These are phyloP conservation scores for Aureobasidium sp. DNA, from an alignment of 2,329 filamentous ascomycete genomes.

Conservation along the genomic window DNA sequence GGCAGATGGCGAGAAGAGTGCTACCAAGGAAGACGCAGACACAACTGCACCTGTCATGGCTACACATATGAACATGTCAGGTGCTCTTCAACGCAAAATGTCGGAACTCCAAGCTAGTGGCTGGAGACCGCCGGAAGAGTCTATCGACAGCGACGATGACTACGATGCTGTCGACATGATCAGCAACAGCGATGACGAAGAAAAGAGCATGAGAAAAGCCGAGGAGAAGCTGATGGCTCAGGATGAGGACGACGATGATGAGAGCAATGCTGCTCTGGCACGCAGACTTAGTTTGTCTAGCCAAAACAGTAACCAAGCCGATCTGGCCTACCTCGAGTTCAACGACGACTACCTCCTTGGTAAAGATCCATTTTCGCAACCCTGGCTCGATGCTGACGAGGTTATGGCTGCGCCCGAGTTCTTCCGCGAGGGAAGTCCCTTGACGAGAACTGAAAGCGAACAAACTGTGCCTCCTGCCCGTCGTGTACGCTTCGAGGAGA, in stretches of 20 bases:
- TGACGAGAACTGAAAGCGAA: conserved; percentile 16
- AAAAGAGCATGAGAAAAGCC: conserved; percentile 19
- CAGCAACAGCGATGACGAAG: conserved; percentile 26
- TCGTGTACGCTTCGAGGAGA: conserved; percentile 30
- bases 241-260: conserved; percentile 21
- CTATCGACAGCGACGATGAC: conserved; percentile 21
- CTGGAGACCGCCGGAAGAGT: conserved; percentile 20
- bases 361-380: conserved; percentile 11
- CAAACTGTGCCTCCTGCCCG: conserved; percentile 24
- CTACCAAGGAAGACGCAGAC: conserved; percentile 12
- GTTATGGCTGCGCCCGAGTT: conserved; percentile 9
- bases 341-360: conserved; percentile 12
- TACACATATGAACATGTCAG: conserved; percentile 12
- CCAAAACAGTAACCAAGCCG: conserved; percentile 18
- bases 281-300: conserved; percentile 23
- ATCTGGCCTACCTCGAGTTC: conserved; percentile 17
- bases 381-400: conserved; percentile 7
- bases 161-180: conserved; percentile 27
- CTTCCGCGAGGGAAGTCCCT: conserved; percentile 1
- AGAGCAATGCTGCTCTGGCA: conserved; percentile 18
- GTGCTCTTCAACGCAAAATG: conserved; percentile 22
- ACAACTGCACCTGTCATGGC: conserved; percentile 12
- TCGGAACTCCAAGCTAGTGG: conserved; percentile 20
- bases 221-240: conserved; percentile 17
- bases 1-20: conserved; percentile 13